Evolutionary conservation across 805 yeast genomes (phyloP).

Genomic region (Priceomyces medius): DNA sequence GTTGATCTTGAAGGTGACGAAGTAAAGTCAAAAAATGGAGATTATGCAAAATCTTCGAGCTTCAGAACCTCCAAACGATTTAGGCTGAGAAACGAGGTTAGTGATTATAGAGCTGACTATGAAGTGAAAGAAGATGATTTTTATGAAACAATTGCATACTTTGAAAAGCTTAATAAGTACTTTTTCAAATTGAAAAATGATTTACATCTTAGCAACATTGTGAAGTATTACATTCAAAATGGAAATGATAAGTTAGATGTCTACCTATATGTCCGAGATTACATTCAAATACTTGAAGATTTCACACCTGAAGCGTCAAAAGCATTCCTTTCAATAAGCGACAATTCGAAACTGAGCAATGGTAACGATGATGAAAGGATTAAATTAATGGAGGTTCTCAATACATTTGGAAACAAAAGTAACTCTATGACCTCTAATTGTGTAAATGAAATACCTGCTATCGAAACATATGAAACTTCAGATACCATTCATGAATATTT

Average conservation of each 20-base stretch:
- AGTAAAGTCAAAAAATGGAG: constrained; percentile 3
- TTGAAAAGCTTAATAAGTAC: constrained; percentile 19
- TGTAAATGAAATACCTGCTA: constrained; percentile 6
- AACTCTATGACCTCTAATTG: constrained; percentile 1
- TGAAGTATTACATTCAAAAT: constrained; percentile 13
- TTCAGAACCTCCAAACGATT: constrained; percentile 34
- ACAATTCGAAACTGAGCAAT: constrained; percentile 9
- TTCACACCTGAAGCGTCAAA: constrained; percentile 26
- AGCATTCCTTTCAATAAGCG: constrained; percentile 13
- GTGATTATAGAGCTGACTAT: constrained; percentile 19
- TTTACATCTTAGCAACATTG: constrained; percentile 7
- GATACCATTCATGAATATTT: constrained; percentile 15
- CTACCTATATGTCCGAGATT: constrained; percentile 20
- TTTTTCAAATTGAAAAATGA: constrained; percentile 5
- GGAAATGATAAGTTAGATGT: constrained; percentile 2
- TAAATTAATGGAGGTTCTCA: constrained; percentile 36
- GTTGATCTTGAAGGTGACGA: constrained; percentile 6
- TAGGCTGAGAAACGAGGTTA: constrained; percentile 17
- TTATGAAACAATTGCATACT: constrained; percentile 25
- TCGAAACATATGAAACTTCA: constrained; percentile 13
- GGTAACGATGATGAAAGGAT: constrained; percentile 28
- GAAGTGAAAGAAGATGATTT: constrained; percentile 23
- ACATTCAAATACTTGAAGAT: constrained; percentile 21
- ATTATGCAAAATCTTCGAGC: constrained; percentile 14
- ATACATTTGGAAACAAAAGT: constrained; percentile 24